A percentile compares a stretch with the other conserved stretches of the same genome.
Evolutionary conservation across 768 basidiomycete species (phyloP).

Genomic region (Mycena metata): DNA sequence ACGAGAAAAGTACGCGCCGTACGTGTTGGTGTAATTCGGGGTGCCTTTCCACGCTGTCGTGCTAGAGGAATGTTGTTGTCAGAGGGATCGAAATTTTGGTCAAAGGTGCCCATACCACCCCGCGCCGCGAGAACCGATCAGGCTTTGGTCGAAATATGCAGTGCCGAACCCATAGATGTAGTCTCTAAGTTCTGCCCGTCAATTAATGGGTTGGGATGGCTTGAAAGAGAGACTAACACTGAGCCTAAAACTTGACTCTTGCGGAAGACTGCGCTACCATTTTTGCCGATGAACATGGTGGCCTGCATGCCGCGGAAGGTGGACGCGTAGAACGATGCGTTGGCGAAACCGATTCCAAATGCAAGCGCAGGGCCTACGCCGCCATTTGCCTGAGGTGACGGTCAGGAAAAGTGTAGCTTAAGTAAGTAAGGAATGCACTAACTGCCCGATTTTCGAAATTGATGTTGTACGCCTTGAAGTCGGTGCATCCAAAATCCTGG

Average conservation of each 20-base stretch:
- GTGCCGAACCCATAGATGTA: slow-evolving; percentile 57
- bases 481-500: slow-evolving; percentile 53
- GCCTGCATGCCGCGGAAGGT: slow-evolving; percentile 59
- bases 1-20: slow-evolving; percentile 55
- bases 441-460: slow-evolving; percentile 61
- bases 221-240: slow-evolving; percentile 51
- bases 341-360: slow-evolving; percentile 57
- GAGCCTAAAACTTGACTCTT: slow-evolving; percentile 60
- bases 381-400: slow-evolving; percentile 41
- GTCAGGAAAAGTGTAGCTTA: too few relatives aligned
- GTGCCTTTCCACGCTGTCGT: slow-evolving; percentile 61
- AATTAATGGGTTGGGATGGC: neutral
- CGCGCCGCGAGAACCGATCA: slow-evolving; percentile 34
- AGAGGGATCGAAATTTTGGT: slow-evolving; percentile 46
- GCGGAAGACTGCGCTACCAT: slow-evolving; percentile 54
- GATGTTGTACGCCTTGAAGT: slow-evolving; percentile 65
- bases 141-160: slow-evolving; percentile 45
- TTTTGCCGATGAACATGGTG: slow-evolving; percentile 59
- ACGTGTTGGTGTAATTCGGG: slow-evolving; percentile 45
- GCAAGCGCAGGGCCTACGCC: slow-evolving; percentile 59
- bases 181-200: neutral
- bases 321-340: slow-evolving; percentile 62
- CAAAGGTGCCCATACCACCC: slow-evolving; percentile 12
- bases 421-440: neutral
- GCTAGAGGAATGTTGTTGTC: slow-evolving; percentile 39